Base-by-base conservation (phyloP, 345 rosid species). In the Pistacia vera region DNA sequence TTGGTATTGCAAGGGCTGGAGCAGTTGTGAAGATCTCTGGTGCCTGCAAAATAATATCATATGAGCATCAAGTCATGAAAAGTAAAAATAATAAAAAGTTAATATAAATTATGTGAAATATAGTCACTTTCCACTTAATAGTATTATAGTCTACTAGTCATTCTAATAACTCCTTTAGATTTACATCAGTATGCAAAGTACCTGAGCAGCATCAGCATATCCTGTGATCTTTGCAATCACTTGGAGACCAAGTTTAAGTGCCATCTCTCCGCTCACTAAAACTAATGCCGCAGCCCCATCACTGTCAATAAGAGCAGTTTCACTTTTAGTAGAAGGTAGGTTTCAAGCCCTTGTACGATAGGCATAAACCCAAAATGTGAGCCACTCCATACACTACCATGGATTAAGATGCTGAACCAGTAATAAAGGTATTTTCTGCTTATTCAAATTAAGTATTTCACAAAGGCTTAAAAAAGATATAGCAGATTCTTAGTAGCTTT, bases 141-240 rank as follows among this genome's bases (percentile, higher is more conserved):
- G 30, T 48, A 48, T 30, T 17, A 36, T 28, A 55, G 18, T 72
- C 14, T 67, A n/a, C 71, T n/a, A 30, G 33, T 33, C n/a, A 41
- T 18, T 18, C 11, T 65, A 38, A 18, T 38, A 36, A 11, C 8
- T 12, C 9, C 51, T 49, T 18, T 62, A 22, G 54, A 36, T 14
- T 5, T 25, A 36, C 48, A 30, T 66, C 13, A 38, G 16, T 11
- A 13, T n/a, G n/a, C 6, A 65, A 71, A 78, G 74, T 85, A 93
- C 99, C 97, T 91, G 97, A 80, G 99, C 99, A 71, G 98, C 99
- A 78, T 93, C 99, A 75, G 90, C 97, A 70, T 92, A 93, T 71
- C 97, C 99, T 48, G 84, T 71, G 74, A 96, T 84, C 85, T 88
- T 96, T 16, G 94, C 99, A 59, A 96, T 78, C 74, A 96, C 93